Base-by-base conservation (phyloP, 495 filamentous ascomycete genomes). In the Pyrenula aspistea region DNA sequence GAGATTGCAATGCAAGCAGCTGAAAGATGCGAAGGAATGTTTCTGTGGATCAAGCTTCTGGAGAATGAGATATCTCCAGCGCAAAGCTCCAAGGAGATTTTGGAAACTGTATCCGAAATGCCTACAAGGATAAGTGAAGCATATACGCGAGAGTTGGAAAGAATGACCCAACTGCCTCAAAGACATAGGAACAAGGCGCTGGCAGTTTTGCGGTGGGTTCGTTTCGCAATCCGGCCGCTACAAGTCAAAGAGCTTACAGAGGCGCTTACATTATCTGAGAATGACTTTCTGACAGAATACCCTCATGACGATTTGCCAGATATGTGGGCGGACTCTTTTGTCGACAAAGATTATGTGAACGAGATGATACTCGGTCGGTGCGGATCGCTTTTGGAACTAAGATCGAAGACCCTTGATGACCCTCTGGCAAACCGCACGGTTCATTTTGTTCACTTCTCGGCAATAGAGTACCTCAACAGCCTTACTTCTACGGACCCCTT, bases 221-320 rank as follows among this genome's bases (percentile, higher is more conserved):
- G 66, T 10, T 68, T 66, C 50, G 59, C 66, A 19, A 19, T 64
- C 15, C 57, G 61, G 8, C 66, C 66, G 20, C 63, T 68, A 10
- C 63, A 59, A 0, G 63, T 68, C 8, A 49, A 53, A 22, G 66
- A 68, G 50, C 49, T 68, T n/a, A 49, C 60, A 11, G 63, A 68
- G 49, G 54, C 55, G 10, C 55, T 68, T 19, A 36, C 53, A 20
- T n/a, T 59, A 2, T 57, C 49, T 49, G 19, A 24, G 12, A 56
- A 59, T 19, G 58, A 58, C 21, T 20, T n/a, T 31, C 24, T 57
- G 19, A 53, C 56, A 0, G 25, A n/a, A 10, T 63, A 59, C 24
- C 55, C 55, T 22, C 10, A 56, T 22, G 24, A 61, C 25, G 57
- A 62, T 15, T 55, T 64, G 21, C 61, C 62, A 10, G 61, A 62